phyloP scores from a whole-genome alignment of 805 yeast species.

The Kodamaea kakaduensis region DNA sequence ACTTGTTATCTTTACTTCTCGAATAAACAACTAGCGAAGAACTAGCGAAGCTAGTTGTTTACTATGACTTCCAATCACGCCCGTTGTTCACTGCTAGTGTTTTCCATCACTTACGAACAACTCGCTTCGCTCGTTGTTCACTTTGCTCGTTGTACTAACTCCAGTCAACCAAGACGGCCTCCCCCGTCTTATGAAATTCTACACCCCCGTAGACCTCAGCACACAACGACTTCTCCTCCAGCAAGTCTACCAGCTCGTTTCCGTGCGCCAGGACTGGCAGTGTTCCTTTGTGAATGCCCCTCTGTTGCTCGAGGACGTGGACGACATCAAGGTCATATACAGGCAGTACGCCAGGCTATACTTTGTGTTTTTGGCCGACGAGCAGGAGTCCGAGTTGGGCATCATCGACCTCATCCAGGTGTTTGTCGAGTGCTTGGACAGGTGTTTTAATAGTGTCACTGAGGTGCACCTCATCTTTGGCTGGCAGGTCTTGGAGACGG shows the following conservation, averaged over 20 bases:
- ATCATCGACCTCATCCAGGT: slow-evolving; percentile 92
- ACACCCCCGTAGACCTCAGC: slow-evolving; percentile 82
- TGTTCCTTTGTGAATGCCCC: slow-evolving; percentile 92
- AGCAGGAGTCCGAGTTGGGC: slow-evolving; percentile 92
- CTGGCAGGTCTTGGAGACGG: slow-evolving; percentile 94
- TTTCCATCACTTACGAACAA: too few relatives aligned
- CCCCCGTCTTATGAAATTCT: slow-evolving; percentile 86
- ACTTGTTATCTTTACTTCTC: too few relatives aligned
- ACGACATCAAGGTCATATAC: slow-evolving; percentile 83
- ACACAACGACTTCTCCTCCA: slow-evolving; percentile 76
- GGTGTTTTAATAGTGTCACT: slow-evolving; percentile 91
- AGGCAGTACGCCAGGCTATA: slow-evolving; percentile 94
- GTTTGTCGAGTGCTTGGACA: slow-evolving; percentile 90
- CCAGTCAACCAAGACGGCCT: slow-evolving; percentile 84
- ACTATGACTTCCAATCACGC: too few relatives aligned
- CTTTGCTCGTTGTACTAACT: too few relatives aligned
- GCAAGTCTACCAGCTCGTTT: slow-evolving; percentile 77
- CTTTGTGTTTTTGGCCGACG: slow-evolving; percentile 93
- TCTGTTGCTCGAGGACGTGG: slow-evolving; percentile 63
- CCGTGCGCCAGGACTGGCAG: slow-evolving; percentile 66
- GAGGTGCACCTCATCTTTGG: slow-evolving; percentile 97
- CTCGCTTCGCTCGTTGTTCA: too few relatives aligned
- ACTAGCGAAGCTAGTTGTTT: too few relatives aligned
- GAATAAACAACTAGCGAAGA: too few relatives aligned
- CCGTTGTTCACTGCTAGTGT: too few relatives aligned